Conservation (phyloP, 2,329 filamentous ascomycete genomes). For the Fusarium sp. region DNA sequence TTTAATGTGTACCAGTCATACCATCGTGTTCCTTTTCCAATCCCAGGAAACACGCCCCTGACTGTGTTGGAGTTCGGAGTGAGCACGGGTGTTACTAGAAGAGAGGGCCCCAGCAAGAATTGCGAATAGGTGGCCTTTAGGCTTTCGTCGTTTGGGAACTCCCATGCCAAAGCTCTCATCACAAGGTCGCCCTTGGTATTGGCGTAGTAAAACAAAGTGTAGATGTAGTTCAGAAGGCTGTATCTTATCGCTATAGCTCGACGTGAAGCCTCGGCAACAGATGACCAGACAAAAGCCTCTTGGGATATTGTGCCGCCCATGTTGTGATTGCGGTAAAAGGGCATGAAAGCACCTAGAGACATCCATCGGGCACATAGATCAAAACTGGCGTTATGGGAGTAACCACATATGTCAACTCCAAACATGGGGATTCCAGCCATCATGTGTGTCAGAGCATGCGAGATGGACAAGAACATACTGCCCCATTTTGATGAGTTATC, state of each 20-base stretch:
- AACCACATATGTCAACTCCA: not conserved
- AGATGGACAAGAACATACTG: constrained; percentile 14
- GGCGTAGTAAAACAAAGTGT: constrained; percentile 11
- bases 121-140: not conserved
- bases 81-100: not conserved
- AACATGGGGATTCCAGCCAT: constrained; percentile 1
- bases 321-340: not conserved
- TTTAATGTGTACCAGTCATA: not conserved
- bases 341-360: constrained; percentile 1
- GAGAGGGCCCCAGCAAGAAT: not conserved
- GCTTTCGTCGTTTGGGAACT: not conserved
- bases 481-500: constrained; percentile 22
- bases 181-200: constrained; percentile 12
- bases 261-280: constrained; percentile 3
- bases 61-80: not conserved
- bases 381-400: not conserved
- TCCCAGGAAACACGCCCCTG: not conserved
- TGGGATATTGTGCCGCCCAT: not conserved
- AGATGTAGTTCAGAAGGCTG: constrained; percentile 20
- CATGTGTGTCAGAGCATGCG: not conserved
- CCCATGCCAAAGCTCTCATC: constrained; percentile 5
- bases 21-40: not conserved
- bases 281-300: not conserved
- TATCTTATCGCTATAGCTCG: constrained; percentile 16
- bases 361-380: constrained; percentile 2